Conservation (phyloP, 75 land plant genomes). For the Azolla pinnata region DNA sequence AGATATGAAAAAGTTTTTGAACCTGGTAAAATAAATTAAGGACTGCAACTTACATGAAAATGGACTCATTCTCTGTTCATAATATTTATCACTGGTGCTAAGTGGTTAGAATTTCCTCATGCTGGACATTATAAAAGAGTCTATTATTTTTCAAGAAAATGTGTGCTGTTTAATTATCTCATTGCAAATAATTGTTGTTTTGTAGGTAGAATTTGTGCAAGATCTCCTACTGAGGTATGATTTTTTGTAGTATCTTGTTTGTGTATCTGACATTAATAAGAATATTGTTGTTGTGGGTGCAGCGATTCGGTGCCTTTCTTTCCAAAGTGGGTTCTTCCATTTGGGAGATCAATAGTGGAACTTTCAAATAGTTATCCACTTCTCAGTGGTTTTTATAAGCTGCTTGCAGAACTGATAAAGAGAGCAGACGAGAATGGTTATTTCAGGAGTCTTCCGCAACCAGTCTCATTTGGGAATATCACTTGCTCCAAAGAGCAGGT, state of each 20-base stretch:
- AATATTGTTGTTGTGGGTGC: conserved; percentile 4
- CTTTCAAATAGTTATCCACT: conserved; percentile 40
- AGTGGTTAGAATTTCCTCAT: too few species aligned
- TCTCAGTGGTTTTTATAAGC: conserved; percentile 42
- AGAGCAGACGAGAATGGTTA: conserved; percentile 26
- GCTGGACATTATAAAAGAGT: too few species aligned
- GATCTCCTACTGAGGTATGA: conserved; percentile 27
- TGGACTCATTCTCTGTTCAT: too few species aligned
- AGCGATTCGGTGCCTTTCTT: conserved; percentile 25
- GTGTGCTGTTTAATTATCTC: too few species aligned
- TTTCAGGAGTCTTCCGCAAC: conserved; percentile 13
- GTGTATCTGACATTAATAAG: neutral
- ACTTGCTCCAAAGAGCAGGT: too few species aligned
- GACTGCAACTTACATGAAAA: too few species aligned
- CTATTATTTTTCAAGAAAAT: too few species aligned
- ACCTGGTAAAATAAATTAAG: conserved; percentile 30
- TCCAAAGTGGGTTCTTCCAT: conserved; percentile 35
- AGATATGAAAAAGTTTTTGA: conserved; percentile 40
- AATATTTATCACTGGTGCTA: too few species aligned
- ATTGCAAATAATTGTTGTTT: too few species aligned
- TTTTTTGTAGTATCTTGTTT: neutral
- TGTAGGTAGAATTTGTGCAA: conserved; percentile 41
- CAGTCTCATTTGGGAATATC: too few species aligned
- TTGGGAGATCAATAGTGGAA: conserved; percentile 24
- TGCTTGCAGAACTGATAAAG: conserved; percentile 20